Conservation (phyloP, 1,284 basidiomycete species). For the Cutaneotrichosporon daszewskae region DNA sequence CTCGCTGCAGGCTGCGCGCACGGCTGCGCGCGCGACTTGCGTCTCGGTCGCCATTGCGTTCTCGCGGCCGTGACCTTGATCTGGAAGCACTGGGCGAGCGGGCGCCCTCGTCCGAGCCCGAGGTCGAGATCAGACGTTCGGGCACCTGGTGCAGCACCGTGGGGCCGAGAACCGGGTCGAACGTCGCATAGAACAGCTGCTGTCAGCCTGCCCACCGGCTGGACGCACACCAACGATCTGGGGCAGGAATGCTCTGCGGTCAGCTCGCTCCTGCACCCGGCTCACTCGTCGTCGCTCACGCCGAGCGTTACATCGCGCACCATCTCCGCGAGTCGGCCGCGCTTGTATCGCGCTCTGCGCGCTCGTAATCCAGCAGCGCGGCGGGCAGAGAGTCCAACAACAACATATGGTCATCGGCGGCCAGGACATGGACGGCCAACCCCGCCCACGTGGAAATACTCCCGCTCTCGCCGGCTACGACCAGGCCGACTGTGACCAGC, state of each 20-base stretch:
- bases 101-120: constrained; percentile 13
- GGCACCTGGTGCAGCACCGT: constrained; percentile 47
- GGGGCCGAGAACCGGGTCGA: constrained; percentile 44
- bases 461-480: background rate
- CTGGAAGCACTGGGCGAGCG: constrained; percentile 15
- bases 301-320: constrained; percentile 23
- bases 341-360: too few species aligned
- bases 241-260: constrained; percentile 46
- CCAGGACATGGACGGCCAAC: too few species aligned
- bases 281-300: constrained; percentile 12
- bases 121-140: constrained; percentile 43
- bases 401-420: background rate
- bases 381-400: too few species aligned
- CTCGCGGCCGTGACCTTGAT: constrained; percentile 25
- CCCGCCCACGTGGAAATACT: too few species aligned
- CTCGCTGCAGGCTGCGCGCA: background rate
- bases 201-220: background rate
- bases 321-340: constrained; percentile 26
- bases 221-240: constrained; percentile 44
- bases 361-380: too few species aligned
- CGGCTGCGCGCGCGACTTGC: background rate
- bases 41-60: background rate
- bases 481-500: too few species aligned
- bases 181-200: constrained; percentile 48
- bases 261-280: constrained; percentile 2